Conservation (phyloP, 192 early-diverging fungal species). For the Coemansia sp. region DNA sequence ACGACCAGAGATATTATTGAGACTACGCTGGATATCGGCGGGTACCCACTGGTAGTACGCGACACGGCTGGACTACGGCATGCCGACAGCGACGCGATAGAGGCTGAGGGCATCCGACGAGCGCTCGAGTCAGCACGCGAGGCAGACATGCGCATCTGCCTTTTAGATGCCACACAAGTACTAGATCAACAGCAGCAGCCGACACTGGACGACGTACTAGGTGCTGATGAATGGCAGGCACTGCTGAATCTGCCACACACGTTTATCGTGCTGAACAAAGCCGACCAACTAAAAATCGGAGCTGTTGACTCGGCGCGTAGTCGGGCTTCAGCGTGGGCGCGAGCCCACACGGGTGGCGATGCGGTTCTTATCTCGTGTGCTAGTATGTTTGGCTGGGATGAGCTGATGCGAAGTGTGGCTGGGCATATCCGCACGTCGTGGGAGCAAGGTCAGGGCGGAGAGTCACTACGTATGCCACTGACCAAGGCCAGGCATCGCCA, state of each 20-base stretch:
- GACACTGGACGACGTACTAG: not conserved
- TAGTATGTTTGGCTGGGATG: conserved; percentile 26
- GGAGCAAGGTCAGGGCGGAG: conserved; percentile 8
- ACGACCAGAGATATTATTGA: conserved; percentile 80
- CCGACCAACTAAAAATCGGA: conserved; percentile 27
- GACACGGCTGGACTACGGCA: conserved; percentile 72
- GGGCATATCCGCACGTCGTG: conserved; percentile 29
- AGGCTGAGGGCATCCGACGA: conserved; percentile 67
- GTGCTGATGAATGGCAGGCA: conserved; percentile 17
- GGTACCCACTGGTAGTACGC: conserved; percentile 73
- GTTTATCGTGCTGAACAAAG: conserved; percentile 68
- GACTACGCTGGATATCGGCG: conserved; percentile 69
- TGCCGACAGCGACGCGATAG: conserved; percentile 60
- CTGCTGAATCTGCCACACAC: conserved; percentile 52
- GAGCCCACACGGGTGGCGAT: not conserved
- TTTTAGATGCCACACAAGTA: conserved; percentile 48
- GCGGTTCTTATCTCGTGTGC: conserved; percentile 30
- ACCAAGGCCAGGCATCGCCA: conserved; percentile 71
- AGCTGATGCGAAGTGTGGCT: conserved; percentile 29
- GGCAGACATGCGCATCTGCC: conserved; percentile 70
- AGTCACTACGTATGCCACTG: conserved; percentile 54
- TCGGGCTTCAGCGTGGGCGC: conserved; percentile 12
- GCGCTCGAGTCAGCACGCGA: conserved; percentile 55
- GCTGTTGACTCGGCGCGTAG: not conserved
- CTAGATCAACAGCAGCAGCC: not conserved